phyloP scores from a whole-genome alignment of 208 protist genomes.

The Vickermania spadyakhi region DNA sequence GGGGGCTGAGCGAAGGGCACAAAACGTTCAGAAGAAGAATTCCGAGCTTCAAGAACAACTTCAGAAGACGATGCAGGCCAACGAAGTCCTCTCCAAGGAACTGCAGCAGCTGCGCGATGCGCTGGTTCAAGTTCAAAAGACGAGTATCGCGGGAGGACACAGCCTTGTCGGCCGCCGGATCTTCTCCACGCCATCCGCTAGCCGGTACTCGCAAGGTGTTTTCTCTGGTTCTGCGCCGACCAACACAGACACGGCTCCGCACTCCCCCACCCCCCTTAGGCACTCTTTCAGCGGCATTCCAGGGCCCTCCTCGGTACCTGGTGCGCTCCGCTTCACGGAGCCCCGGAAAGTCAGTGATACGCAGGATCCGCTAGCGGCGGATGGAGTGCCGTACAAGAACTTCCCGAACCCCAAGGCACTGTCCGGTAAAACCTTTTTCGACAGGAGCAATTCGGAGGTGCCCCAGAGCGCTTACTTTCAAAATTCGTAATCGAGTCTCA shows the following conservation, averaged over 20 bases:
- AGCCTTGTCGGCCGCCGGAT: constrained; percentile 27
- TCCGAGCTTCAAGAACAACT: constrained; percentile 62
- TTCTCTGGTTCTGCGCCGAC: neutral
- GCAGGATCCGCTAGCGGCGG: no score
- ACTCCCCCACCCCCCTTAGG: no score
- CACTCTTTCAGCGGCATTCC: no score
- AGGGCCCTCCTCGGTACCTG: neutral
- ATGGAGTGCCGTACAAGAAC: no score
- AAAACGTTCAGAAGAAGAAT: constrained; percentile 34
- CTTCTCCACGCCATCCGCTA: neutral
- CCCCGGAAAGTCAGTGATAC: neutral
- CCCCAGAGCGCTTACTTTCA: neutral
- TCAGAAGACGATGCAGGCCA: constrained; percentile 40
- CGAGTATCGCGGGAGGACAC: constrained; percentile 55
- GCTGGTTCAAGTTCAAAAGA: constrained; percentile 72
- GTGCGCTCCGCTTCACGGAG: neutral
- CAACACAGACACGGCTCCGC: no score
- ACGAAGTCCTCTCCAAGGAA: constrained; percentile 53
- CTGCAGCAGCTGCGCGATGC: constrained; percentile 69
- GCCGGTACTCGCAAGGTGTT: neutral
- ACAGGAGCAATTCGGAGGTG: neutral
- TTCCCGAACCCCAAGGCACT: neutral
- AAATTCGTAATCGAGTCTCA: no score
- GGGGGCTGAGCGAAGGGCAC: constrained; percentile 19
- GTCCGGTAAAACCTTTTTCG: neutral